Conservation (phyloP, 192 early-diverging fungal genomes). For the Coemansia sp. region DNA sequence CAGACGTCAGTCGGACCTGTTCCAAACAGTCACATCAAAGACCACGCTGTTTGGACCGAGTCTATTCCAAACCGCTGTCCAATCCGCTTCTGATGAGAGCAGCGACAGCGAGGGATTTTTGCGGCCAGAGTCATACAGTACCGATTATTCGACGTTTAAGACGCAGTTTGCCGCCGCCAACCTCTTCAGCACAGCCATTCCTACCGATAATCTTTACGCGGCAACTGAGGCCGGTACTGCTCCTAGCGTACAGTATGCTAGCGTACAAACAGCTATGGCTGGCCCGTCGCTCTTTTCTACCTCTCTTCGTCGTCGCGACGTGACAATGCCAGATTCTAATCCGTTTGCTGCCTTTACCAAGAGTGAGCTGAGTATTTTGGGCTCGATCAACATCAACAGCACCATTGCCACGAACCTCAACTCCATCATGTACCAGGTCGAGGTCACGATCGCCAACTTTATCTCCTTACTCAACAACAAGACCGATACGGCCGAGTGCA, state of each 20-base stretch:
- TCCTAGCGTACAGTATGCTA: slow-evolving; percentile 44
- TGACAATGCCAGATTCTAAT: slow-evolving; percentile 28
- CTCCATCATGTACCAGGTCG: slow-evolving; percentile 64
- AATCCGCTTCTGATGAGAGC: background rate
- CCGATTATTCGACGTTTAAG: slow-evolving; percentile 21
- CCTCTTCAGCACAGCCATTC: slow-evolving; percentile 15
- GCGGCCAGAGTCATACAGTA: slow-evolving; percentile 30
- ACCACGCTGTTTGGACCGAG: slow-evolving; percentile 30
- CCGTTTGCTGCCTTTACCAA: slow-evolving; percentile 35
- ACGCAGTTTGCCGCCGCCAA: slow-evolving; percentile 10
- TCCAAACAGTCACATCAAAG: slow-evolving; percentile 20
- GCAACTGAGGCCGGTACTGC: slow-evolving; percentile 37
- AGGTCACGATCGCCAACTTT: slow-evolving; percentile 38
- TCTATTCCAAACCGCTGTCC: slow-evolving; percentile 21
- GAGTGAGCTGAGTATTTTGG: slow-evolving; percentile 47
- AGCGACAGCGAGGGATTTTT: slow-evolving; percentile 4
- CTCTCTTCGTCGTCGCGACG: slow-evolving; percentile 21
- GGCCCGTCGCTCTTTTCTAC: slow-evolving; percentile 34
- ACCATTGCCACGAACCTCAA: slow-evolving; percentile 73
- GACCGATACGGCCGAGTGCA: slow-evolving; percentile 13
- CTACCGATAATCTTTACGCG: slow-evolving; percentile 27
- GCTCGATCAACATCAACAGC: slow-evolving; percentile 57
- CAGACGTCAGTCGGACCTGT: slow-evolving; percentile 18
- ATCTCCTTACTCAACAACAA: slow-evolving; percentile 22
- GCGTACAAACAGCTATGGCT: slow-evolving; percentile 8